These are phyloP conservation scores for Sporothrix inflata DNA, from an alignment of 2,329 filamentous ascomycete genomes.

Conservation along the genomic window DNA sequence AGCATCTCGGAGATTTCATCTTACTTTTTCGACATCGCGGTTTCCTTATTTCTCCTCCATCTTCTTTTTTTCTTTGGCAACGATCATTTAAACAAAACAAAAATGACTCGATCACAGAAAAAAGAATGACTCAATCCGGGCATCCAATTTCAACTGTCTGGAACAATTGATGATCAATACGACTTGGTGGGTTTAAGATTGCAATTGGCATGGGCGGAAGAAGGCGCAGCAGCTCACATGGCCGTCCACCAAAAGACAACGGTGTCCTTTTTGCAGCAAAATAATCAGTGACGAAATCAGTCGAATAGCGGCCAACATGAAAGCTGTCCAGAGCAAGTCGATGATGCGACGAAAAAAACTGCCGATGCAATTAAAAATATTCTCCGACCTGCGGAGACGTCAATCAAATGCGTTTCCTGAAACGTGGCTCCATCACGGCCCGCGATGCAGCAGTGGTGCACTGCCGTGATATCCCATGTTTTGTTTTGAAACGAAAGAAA, in stretches of 20 bases:
- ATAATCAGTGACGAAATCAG: neutral
- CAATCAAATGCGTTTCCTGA: neutral
- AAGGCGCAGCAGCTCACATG: constrained; percentile 18
- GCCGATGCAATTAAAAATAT: neutral
- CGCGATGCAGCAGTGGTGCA: constrained; percentile 7
- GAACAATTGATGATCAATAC: neutral
- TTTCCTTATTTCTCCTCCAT: neutral
- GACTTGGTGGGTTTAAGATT: constrained; percentile 10
- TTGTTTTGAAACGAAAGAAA: constrained; percentile 9
- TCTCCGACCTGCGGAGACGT: neutral
- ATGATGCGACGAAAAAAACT: neutral
- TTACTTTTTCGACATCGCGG: neutral
- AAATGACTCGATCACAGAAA: neutral
- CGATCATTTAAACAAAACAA: neutral
- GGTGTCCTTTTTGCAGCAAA: constrained; percentile 7
- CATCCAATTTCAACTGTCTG: neutral
- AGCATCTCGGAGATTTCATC: constrained; percentile 10
- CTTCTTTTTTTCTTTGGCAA: constrained; percentile 8
- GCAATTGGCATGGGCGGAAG: constrained; percentile 13
- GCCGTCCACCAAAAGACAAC: neutral
- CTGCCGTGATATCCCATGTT: constrained; percentile 14
- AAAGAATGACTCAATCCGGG: neutral
- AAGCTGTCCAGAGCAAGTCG: neutral
- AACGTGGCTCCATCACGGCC: constrained; percentile 17
- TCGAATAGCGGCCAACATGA: neutral